These are phyloP conservation scores for Spencermartinsiella ligniputridi DNA, from an alignment of 1,139 yeast genomes.

Conservation along the genomic window DNA sequence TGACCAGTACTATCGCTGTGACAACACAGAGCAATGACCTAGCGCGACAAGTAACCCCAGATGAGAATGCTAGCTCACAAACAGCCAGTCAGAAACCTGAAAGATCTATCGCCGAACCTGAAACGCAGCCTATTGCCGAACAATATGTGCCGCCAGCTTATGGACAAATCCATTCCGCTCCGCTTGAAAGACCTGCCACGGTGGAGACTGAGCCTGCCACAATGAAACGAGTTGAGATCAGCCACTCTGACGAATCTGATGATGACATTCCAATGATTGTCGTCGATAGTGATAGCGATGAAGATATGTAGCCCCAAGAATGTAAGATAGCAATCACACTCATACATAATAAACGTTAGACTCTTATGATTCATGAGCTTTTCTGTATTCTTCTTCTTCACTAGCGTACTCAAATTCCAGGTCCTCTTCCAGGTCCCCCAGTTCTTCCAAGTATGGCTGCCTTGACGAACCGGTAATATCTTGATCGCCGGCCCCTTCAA, in stretches of 20 bases:
- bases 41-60: neutral
- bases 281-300: constrained; percentile 34
- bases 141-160: neutral
- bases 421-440: constrained; percentile 1
- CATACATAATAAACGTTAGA: too few relatives aligned
- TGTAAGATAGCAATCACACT: too few relatives aligned
- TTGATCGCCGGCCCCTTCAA: neutral
- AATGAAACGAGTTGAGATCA: constrained; percentile 14
- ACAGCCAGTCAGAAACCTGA: neutral
- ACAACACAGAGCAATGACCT: neutral
- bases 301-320: constrained; percentile 5
- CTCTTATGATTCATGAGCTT: neutral
- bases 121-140: neutral
- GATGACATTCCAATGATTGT: constrained; percentile 59
- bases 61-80: neutral
- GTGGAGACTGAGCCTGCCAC: constrained; percentile 17
- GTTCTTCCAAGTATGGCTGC: neutral
- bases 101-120: neutral
- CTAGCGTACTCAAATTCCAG: constrained; percentile 5
- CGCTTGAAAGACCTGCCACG: neutral
- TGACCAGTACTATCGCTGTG: neutral
- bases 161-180: neutral
- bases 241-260: constrained; percentile 22
- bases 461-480: neutral
- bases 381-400: constrained; percentile 9